Evolutionary conservation across 352 stramenopile species (phyloP), one percentile per base, ranked within the genome.

Genomic region (Phytophthora megakarya): DNA sequence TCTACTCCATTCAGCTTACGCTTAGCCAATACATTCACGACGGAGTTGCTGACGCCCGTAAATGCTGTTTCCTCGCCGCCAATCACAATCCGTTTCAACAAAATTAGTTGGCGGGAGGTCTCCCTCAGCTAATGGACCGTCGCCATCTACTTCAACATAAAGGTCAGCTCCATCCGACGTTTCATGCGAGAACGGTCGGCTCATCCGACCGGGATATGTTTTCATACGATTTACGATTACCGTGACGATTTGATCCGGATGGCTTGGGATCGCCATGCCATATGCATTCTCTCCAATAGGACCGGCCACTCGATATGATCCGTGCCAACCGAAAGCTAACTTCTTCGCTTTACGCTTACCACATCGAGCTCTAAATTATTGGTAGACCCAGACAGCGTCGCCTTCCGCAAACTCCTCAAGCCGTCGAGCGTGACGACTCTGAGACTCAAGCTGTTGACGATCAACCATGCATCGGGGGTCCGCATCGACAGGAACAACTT

Each of bases 341-440:
- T 49, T 60, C 21, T 60, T 60, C 6, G 39, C 42, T 12, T 50
- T 49, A 9, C 21, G 37, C n/a, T 50, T 39, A 9, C 39, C 39
- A n/a, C n/a, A n/a, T n/a, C n/a, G n/a, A n/a, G n/a, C n/a, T n/a
- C n/a, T n/a, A n/a, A n/a, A n/a, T n/a, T n/a, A n/a, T n/a, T n/a
- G n/a, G n/a, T n/a, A n/a, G n/a, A n/a, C n/a, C n/a, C n/a, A n/a
- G n/a, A n/a, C n/a, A n/a, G n/a, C n/a, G n/a, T n/a, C n/a, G n/a
- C n/a, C n/a, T n/a, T n/a, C n/a, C n/a, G n/a, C n/a, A n/a, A n/a
- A n/a, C n/a, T n/a, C n/a, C n/a, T n/a, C n/a, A n/a, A n/a, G n/a
- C n/a, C n/a, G n/a, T n/a, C n/a, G n/a, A n/a, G n/a, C 30, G 19
- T 55, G 47, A 11, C 30, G 28, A 21, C 32, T 33, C 33, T 55